Evolutionary conservation across 164 flowering plant genomes (phyloP), one percentile per base, ranked within the genome.

Genomic region (Cinnamomum chago): DNA sequence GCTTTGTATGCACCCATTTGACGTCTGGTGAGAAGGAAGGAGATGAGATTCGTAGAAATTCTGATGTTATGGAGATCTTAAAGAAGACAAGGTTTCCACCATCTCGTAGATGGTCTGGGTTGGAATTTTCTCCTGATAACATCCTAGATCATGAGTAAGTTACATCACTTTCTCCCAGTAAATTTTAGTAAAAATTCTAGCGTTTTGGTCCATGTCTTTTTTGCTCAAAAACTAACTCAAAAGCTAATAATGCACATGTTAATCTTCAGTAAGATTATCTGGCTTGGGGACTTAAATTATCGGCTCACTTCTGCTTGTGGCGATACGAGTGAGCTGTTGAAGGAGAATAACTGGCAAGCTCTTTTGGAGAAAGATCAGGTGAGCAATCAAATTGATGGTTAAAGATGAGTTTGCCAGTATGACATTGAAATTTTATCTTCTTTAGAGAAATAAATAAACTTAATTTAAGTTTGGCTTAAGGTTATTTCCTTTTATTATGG

Each of bases 281-380:
- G 94, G 95, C 93, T 93, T 14, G 98, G 98, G 22, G 98, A 94
- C 77, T 76, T 94, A 72, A 94, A 94, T 74, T 94, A 94, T 75
- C 89, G 98, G 2, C 87, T 94, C 1, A 83, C 89, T 18, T 81
- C 86, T 2, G 69, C 81, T 4, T 62, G 70, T 40, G 82, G 75
- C 0, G 89, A 89, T 76, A 87, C 81, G 2, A 69, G 79, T 58
- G 90, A 89, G 75, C 80, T 90, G 6, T 66, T 92, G 5, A 58
- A 82, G 78, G 84, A 71, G 62, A 85, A 85, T 23, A 91, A 94
- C 25, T 94, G 98, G 98, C 80, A 87, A 78, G 83, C 92, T 6
- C 89, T 92, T 50, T 68, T 94, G 13, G 86, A 90, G 84, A 89
- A 85, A 76, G 98, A 94, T 79, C 96, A 94, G 88, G 98, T 93